Conservation (phyloP, 2,329 filamentous ascomycete genomes). For the Fusarium concolor region DNA sequence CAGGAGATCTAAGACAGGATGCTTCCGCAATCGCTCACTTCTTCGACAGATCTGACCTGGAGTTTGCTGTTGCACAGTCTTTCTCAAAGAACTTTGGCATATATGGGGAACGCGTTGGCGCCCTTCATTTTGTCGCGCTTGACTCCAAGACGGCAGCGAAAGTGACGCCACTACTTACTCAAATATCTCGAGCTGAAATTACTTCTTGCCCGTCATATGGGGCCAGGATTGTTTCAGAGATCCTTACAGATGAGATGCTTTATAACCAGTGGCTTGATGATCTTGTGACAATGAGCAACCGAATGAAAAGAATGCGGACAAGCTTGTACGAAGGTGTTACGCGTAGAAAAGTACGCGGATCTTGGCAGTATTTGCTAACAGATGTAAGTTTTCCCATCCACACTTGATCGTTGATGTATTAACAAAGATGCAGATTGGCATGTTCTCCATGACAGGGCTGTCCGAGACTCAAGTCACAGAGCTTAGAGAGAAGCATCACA, state of each 20-base stretch:
- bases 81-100: slow-evolving; percentile 3
- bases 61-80: not conserved
- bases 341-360: not conserved
- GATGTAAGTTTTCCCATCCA: not conserved
- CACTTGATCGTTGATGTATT: not conserved
- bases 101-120: not conserved
- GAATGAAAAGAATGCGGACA: not conserved
- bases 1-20: not conserved
- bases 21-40: not conserved
- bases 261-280: not conserved
- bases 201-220: not conserved
- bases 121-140: not conserved
- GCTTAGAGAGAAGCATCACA: not conserved
- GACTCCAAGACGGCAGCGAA: not conserved
- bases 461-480: not conserved
- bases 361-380: not conserved
- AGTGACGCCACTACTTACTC: not conserved
- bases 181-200: not conserved
- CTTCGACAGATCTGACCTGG: not conserved
- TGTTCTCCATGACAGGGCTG: not conserved
- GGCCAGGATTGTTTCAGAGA: not conserved
- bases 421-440: not conserved
- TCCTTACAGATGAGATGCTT: not conserved
- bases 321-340: not conserved
- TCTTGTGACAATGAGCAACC: not conserved